Evolutionary conservation across 2,329 filamentous ascomycete genomes (phyloP).

Genomic region (Chrysoporthe puriensis): DNA sequence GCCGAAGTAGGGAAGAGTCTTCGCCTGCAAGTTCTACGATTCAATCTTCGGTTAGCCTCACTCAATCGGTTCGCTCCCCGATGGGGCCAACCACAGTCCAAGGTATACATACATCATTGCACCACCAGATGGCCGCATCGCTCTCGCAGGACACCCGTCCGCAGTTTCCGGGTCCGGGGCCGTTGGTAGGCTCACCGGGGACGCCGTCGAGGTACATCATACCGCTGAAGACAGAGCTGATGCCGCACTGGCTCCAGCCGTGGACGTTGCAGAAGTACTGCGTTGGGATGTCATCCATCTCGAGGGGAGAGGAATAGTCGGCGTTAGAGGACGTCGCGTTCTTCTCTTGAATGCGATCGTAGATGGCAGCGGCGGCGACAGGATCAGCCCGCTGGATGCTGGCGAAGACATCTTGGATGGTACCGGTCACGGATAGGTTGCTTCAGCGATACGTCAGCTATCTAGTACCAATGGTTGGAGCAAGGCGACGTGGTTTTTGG

Average conservation of each 20-base stretch:
- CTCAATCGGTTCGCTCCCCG: background rate
- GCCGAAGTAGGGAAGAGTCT: background rate
- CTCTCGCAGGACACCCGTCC: background rate
- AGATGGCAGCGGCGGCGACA: background rate
- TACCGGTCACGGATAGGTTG: slow-evolving; percentile 3
- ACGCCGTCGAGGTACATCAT: background rate
- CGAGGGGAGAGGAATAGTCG: background rate
- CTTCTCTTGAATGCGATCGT: slow-evolving; percentile 20
- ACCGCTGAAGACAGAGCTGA: background rate
- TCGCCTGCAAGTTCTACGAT: background rate
- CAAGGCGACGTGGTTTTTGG: background rate
- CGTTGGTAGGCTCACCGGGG: background rate
- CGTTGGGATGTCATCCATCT: background rate
- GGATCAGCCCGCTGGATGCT: background rate
- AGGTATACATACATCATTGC: slow-evolving; percentile 4
- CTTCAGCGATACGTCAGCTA: background rate
- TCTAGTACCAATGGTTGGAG: background rate
- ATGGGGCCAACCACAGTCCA: no score
- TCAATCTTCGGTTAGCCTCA: background rate
- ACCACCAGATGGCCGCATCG: slow-evolving; percentile 14
- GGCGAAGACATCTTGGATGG: slow-evolving; percentile 2
- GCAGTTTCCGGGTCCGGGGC: slow-evolving; percentile 9
- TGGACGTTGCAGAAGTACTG: background rate
- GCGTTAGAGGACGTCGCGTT: background rate
- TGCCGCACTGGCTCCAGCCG: background rate